Evolutionary conservation across 2,329 filamentous ascomycete genomes (phyloP).

Genomic region (Alternaria metachromatica): DNA sequence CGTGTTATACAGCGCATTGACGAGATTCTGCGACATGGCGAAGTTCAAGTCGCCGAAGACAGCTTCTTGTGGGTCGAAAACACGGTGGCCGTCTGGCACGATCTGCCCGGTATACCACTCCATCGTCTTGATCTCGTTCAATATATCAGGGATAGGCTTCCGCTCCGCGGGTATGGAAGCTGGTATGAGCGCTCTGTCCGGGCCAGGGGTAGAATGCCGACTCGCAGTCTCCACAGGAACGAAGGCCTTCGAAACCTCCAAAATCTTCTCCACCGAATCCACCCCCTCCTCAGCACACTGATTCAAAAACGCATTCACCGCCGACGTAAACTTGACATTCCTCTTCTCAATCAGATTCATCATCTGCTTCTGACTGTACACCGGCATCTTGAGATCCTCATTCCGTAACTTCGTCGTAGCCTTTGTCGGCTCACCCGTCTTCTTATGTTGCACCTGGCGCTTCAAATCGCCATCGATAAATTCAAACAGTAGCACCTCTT

Average conservation of each 20-base stretch:
- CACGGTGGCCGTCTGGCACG: slow-evolving; percentile 88
- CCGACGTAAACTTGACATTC: slow-evolving; percentile 80
- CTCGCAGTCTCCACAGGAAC: slow-evolving; percentile 67
- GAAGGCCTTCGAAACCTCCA: slow-evolving; percentile 63
- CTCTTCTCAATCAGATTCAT: slow-evolving; percentile 85
- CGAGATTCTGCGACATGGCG: slow-evolving; percentile 83
- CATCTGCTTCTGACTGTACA: slow-evolving; percentile 93
- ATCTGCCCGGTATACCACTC: slow-evolving; percentile 93
- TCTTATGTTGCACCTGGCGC: slow-evolving; percentile 73
- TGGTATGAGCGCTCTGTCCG: slow-evolving; percentile 61
- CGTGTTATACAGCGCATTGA: slow-evolving; percentile 96
- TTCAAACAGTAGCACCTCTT: slow-evolving; percentile 86
- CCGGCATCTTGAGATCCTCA: slow-evolving; percentile 87
- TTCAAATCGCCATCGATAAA: slow-evolving; percentile 92
- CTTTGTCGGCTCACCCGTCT: slow-evolving; percentile 75
- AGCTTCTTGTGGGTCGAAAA: slow-evolving; percentile 84
- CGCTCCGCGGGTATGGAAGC: slow-evolving; percentile 79
- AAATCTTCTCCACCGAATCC: slow-evolving; percentile 73
- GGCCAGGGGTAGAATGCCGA: slow-evolving; percentile 51
- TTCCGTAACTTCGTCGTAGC: slow-evolving; percentile 72
- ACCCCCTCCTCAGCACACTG: slow-evolving; percentile 68
- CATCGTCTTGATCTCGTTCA: slow-evolving; percentile 79
- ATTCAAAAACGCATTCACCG: slow-evolving; percentile 79
- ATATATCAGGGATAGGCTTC: slow-evolving; percentile 81
- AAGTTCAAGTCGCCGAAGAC: slow-evolving; percentile 86